Evolutionary conservation across 2,329 filamentous ascomycete species (phyloP), one percentile per base, ranked within the genome.

Genomic region (Diaporthe humulicola): DNA sequence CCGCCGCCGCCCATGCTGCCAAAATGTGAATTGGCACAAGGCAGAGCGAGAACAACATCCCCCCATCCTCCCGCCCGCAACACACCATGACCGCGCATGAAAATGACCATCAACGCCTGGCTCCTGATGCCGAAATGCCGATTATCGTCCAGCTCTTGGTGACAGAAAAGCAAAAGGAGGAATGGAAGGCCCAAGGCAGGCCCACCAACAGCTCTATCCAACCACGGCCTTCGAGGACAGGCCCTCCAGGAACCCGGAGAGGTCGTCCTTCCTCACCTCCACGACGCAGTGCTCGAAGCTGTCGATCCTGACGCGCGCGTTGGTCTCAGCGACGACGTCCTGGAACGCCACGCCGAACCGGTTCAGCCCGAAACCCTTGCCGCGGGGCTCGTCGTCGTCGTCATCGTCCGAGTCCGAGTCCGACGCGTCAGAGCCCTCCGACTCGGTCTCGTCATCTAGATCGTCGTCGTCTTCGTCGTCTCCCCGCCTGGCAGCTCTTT

Each of bases 261-360:
- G 86, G 84, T 98, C 97, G 82, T 98, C 97, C 86, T 98, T 98
- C 85, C 93, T 93, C n/a, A 99, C 96, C 83, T 99, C 97, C 61
- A 98, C 96, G 10, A 98, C 97, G 80, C 95, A 98, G 83, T 98
- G 95, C 84, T 99, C 97, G 81, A 99, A 99, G 83, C 94, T 97
- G 84, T 99, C 97, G 81, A 98, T 97, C 75, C 95, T 88, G 28
- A 98, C 95, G 22, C 96, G 87, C 0, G 96, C 95, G 75, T 93
- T 97, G 22, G 96, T 98, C 87, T 98, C 95, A 70, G 93, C 91
- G 2, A 98, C 94, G 0, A 98, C 97, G 81, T 98, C 95, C 82
- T 98, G 95, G 83, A 99, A 99, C 4, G 97, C 96, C 79, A 93
- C 95, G 10, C 97, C 97, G 81, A 99, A 99, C 67, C 94, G 91